Evolutionary conservation across 2,329 filamentous ascomycete species (phyloP).

Genomic region (Orbilia ellipsospora): DNA sequence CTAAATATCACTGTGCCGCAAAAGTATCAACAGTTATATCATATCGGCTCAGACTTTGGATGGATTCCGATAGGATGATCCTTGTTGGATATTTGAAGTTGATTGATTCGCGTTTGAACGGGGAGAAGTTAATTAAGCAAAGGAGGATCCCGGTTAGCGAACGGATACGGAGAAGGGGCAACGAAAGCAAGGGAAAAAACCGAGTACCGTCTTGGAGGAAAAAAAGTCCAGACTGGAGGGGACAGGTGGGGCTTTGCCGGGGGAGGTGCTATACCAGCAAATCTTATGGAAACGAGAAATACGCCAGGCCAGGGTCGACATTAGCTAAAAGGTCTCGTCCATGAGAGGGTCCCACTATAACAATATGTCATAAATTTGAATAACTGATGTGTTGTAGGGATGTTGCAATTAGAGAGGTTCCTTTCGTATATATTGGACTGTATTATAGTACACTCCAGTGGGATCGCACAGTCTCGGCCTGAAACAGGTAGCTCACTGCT

Average conservation of each 20-base stretch:
- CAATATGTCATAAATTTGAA: constrained; percentile 20
- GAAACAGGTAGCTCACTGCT: constrained; percentile 28
- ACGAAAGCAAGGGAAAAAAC: neutral
- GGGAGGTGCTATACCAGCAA: neutral
- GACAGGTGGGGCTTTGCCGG: constrained; percentile 3
- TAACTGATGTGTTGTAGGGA: constrained; percentile 41
- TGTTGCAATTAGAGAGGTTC: constrained; percentile 35
- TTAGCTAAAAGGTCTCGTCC: too few species aligned
- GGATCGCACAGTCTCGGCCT: constrained; percentile 37
- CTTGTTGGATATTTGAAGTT: constrained; percentile 13
- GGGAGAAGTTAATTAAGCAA: neutral
- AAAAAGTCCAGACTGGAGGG: neutral
- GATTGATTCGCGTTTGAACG: constrained; percentile 11
- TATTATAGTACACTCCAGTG: constrained; percentile 20
- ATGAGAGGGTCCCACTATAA: constrained; percentile 23
- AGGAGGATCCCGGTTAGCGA: constrained; percentile 22
- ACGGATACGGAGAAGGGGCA: constrained; percentile 10
- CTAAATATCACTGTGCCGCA: too few species aligned
- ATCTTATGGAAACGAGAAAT: too few species aligned
- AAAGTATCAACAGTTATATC: too few species aligned
- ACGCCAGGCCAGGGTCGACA: too few species aligned
- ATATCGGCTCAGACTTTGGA: too few species aligned
- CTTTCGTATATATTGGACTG: constrained; percentile 36
- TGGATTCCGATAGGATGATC: constrained; percentile 22
- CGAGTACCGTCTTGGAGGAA: neutral